Evolutionary conservation across 768 basidiomycete species (phyloP).

Genomic region (Guyanaporus albipodus): DNA sequence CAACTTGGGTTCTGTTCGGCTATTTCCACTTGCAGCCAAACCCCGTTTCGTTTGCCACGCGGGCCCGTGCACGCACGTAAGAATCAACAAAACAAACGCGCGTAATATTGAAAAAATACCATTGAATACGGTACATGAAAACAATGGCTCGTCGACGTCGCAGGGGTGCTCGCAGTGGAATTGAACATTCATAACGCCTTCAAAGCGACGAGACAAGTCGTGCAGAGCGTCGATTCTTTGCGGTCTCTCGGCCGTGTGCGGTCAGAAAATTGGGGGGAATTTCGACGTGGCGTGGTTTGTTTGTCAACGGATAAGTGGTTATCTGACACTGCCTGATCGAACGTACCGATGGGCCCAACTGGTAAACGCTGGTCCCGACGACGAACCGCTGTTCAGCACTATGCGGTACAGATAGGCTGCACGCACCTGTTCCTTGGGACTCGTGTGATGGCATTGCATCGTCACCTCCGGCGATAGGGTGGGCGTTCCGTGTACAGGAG

Average conservation of each 20-base stretch:
- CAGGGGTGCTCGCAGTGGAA: conserved; percentile 16
- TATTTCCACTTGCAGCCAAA: conserved; percentile 38
- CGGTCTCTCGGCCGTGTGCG: neutral
- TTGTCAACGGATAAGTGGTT: conserved; percentile 31
- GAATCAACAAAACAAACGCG: conserved; percentile 34
- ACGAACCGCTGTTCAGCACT: neutral
- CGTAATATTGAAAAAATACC: conserved; percentile 31
- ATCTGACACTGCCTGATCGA: conserved; percentile 24
- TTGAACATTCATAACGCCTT: conserved; percentile 10
- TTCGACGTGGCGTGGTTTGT: conserved; percentile 26
- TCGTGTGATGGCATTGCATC: neutral
- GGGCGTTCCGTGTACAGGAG: conserved; percentile 15
- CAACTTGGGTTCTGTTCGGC: conserved; percentile 38
- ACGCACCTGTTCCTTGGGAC: conserved; percentile 12
- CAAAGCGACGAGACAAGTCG: conserved; percentile 6
- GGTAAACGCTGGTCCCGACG: neutral
- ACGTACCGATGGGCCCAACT: conserved; percentile 7
- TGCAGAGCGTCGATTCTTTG: neutral
- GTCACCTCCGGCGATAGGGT: conserved; percentile 22
- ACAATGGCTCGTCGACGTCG: conserved; percentile 21
- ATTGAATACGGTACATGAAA: conserved; percentile 29
- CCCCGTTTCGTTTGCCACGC: conserved; percentile 38
- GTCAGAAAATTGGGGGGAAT: conserved; percentile 12
- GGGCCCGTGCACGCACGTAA: conserved; percentile 38
- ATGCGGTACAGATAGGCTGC: neutral